These are phyloP conservation scores for Ceratobasidium sp. DNA, from an alignment of 1,284 basidiomycete genomes.

Conservation along the genomic window DNA sequence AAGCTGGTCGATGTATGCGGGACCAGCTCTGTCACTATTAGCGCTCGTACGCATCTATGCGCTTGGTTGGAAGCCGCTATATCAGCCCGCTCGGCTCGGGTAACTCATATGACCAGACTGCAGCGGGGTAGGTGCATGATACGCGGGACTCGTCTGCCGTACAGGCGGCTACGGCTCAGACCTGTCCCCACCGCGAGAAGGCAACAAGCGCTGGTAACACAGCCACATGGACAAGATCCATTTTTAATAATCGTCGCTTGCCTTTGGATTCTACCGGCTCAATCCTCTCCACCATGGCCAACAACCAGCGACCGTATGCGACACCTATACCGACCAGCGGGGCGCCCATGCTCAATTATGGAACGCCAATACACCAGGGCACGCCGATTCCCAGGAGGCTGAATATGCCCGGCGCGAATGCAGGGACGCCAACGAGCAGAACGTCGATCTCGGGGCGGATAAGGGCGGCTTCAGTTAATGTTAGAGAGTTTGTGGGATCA, in stretches of 20 bases:
- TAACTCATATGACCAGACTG: constrained; percentile 26
- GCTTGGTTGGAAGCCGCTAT: neutral
- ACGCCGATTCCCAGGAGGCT: constrained; percentile 25
- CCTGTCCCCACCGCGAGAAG: constrained; percentile 39
- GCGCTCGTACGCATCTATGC: neutral
- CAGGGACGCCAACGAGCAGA: constrained; percentile 11
- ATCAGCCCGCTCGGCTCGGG: constrained; percentile 9
- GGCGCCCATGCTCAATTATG: constrained; percentile 14
- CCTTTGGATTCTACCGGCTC: constrained; percentile 16
- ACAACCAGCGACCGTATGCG: constrained; percentile 27
- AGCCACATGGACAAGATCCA: constrained; percentile 18
- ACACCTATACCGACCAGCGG: constrained; percentile 10
- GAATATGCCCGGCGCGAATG: constrained; percentile 1
- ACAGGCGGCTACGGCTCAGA: constrained; percentile 38
- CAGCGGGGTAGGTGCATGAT: constrained; percentile 29
- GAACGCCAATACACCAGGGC: constrained; percentile 14
- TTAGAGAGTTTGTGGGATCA: constrained; percentile 29
- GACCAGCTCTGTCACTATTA: neutral
- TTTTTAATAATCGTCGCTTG: constrained; percentile 5
- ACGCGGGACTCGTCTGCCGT: constrained; percentile 27
- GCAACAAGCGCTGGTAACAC: neutral
- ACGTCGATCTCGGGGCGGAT: constrained; percentile 33
- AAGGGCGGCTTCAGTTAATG: constrained; percentile 28
- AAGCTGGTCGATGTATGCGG: neutral
- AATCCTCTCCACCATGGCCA: constrained; percentile 10